These are phyloP conservation scores for Rugosomyces carneus DNA, from an alignment of 1,284 basidiomycete species.

Conservation along the genomic window DNA sequence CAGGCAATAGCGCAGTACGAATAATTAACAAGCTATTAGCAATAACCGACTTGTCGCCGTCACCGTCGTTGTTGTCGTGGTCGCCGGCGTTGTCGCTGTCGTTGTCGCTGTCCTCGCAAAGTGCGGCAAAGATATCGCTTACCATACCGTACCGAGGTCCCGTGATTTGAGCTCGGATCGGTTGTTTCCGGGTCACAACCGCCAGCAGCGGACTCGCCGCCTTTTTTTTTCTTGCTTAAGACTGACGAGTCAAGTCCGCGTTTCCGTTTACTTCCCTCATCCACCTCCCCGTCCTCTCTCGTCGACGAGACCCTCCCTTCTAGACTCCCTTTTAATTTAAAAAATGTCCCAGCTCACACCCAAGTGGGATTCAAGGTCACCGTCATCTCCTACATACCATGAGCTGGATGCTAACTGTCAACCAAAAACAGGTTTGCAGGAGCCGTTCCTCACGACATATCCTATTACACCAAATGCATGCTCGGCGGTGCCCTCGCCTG, in stretches of 20 bases:
- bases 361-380: conserved; percentile 70
- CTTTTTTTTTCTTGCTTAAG: conserved; percentile 18
- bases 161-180: conserved; percentile 27
- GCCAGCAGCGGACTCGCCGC: conserved; percentile 16
- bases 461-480: conserved; percentile 77
- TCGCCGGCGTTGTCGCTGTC: conserved; percentile 4
- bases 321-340: conserved; percentile 25
- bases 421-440: conserved; percentile 45
- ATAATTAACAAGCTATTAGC: neutral
- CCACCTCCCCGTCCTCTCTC: conserved; percentile 18
- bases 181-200: conserved; percentile 26
- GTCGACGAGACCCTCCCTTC: conserved; percentile 20
- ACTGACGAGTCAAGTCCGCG: conserved; percentile 19
- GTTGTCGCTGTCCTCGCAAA: neutral
- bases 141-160: neutral
- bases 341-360: conserved; percentile 14
- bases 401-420: conserved; percentile 1
- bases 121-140: neutral
- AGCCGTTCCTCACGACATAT: conserved; percentile 66
- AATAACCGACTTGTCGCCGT: neutral
- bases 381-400: conserved; percentile 8
- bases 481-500: conserved; percentile 91
- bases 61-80: conserved; percentile 1
- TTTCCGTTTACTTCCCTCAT: conserved; percentile 18
- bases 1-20: neutral